These are phyloP conservation scores for Aspergillus ustus DNA, from an alignment of 2,329 filamentous ascomycete genomes.

Conservation along the genomic window DNA sequence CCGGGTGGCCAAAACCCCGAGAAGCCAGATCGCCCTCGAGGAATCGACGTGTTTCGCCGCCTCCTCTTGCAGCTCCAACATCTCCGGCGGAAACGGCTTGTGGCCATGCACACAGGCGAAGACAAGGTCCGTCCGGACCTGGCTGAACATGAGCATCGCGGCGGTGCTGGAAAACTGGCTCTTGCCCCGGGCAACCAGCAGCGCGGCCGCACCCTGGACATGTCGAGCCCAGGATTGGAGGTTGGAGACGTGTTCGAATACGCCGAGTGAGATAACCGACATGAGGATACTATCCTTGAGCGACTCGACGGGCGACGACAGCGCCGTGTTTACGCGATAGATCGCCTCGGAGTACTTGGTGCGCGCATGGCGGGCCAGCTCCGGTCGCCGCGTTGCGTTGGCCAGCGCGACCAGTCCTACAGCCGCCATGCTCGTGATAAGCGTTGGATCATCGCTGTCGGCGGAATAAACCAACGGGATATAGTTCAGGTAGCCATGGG, in stretches of 20 bases:
- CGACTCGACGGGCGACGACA: constrained; percentile 28
- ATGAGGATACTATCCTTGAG: constrained; percentile 33
- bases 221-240: constrained; percentile 30
- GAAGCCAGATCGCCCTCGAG: constrained; percentile 21
- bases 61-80: constrained; percentile 27
- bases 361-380: constrained; percentile 26
- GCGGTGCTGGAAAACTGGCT: constrained; percentile 24
- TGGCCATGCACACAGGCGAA: constrained; percentile 22
- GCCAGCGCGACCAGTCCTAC: constrained; percentile 33
- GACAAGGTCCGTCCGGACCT: constrained; percentile 31
- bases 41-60: constrained; percentile 22
- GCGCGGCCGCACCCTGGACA: constrained; percentile 30
- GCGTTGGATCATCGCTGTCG: constrained; percentile 25
- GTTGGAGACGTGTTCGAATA: constrained; percentile 33
- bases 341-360: constrained; percentile 33
- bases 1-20: constrained; percentile 24
- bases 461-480: constrained; percentile 22
- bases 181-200: constrained; percentile 30
- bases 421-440: constrained; percentile 32
- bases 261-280: constrained; percentile 33
- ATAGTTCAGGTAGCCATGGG: constrained; percentile 31
- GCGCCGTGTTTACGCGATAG: constrained; percentile 25
- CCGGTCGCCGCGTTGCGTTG: constrained; percentile 26
- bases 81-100: constrained; percentile 24
- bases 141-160: constrained; percentile 30